Evolutionary conservation across 2,329 filamentous ascomycete species (phyloP).

Genomic region (Nemania abortiva): DNA sequence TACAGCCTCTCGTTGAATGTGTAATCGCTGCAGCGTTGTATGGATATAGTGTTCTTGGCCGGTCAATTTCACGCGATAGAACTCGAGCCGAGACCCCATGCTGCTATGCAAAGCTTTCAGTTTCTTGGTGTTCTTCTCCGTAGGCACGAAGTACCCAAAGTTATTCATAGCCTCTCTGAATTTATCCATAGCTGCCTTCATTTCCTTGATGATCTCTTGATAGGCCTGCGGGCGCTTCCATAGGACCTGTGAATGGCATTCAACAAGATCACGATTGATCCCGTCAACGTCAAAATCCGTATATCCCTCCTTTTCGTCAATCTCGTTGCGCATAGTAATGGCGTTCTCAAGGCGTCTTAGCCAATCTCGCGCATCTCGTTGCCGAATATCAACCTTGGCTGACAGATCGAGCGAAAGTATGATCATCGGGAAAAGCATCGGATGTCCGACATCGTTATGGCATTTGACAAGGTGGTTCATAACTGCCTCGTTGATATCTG

Average conservation of each 20-base stretch:
- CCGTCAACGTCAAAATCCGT: slow-evolving; percentile 68
- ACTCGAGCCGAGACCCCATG: slow-evolving; percentile 67
- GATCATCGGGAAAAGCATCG: slow-evolving; percentile 69
- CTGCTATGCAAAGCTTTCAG: slow-evolving; percentile 59
- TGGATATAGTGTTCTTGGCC: slow-evolving; percentile 73
- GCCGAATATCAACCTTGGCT: slow-evolving; percentile 68
- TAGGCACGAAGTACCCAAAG: slow-evolving; percentile 53
- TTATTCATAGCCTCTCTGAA: slow-evolving; percentile 61
- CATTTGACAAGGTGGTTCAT: slow-evolving; percentile 62
- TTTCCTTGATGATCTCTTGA: slow-evolving; percentile 63
- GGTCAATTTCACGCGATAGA: slow-evolving; percentile 70
- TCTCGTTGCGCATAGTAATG: slow-evolving; percentile 70
- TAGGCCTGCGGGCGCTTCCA: slow-evolving; percentile 74
- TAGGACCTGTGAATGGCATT: slow-evolving; percentile 72
- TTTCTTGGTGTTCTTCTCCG: slow-evolving; percentile 38
- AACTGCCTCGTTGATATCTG: slow-evolving; percentile 64
- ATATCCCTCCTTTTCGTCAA: slow-evolving; percentile 67
- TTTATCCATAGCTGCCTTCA: slow-evolving; percentile 61
- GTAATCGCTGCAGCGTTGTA: slow-evolving; percentile 70
- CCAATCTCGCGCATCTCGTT: slow-evolving; percentile 73
- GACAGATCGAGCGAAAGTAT: slow-evolving; percentile 70
- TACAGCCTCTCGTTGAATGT: slow-evolving; percentile 72
- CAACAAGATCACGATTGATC: slow-evolving; percentile 71
- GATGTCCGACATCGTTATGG: slow-evolving; percentile 65
- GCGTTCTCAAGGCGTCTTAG: slow-evolving; percentile 71